Base-by-base conservation (phyloP, 352 stramenopile genomes). In the Globisporangium carolinianum region DNA sequence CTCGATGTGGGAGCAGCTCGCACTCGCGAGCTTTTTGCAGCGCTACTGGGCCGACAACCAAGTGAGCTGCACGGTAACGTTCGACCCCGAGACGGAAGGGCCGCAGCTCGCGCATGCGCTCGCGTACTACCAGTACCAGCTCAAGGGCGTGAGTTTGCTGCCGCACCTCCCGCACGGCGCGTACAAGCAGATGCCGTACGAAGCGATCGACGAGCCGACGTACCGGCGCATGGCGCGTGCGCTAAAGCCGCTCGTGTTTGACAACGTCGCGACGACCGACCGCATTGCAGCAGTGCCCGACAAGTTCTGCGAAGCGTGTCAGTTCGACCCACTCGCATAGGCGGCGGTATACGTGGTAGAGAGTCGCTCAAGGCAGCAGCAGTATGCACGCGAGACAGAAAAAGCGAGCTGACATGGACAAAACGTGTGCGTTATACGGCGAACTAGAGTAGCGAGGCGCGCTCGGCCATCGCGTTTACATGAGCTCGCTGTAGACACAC, bases 21-120 rank as follows among this genome's bases (percentile, higher is more conserved):
- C 81, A 49, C 76, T 98, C 32, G 88, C 92, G 18, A 87, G 88
- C 24, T 98, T 98, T 58, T 59, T 98, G 35, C 92, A 98, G 71
- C 79, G 87, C 14, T 82, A 97, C 68, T 98, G 92, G 92, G 92
- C 92, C 2, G 92, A 98, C 69, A 98, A 98, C 66, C 87, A 96
- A 66, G 92, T 98, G 58, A 97, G 86, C 62, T 98, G 89, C 66
- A 98, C 92, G 0, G 87, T 98, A 41, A 97, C 87, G 12, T 98
- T 98, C 63, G 86, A 98, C 48, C 91, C 91, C 0, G 78, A 86
- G 54, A 89, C 54, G 0, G 91, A 98, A 64, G 81, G 79, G 1
- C 36, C 60, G 2, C 73, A 95, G n/a, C 72, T 98, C 39, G 72
- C 76, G 0, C 73, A 88, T 53, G 86, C 88, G 47, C 75, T 98